Evolutionary conservation across 2,329 filamentous ascomycete genomes (phyloP), one percentile per base, ranked within the genome.

Genomic region (Chrysosporium keratinophilum): DNA sequence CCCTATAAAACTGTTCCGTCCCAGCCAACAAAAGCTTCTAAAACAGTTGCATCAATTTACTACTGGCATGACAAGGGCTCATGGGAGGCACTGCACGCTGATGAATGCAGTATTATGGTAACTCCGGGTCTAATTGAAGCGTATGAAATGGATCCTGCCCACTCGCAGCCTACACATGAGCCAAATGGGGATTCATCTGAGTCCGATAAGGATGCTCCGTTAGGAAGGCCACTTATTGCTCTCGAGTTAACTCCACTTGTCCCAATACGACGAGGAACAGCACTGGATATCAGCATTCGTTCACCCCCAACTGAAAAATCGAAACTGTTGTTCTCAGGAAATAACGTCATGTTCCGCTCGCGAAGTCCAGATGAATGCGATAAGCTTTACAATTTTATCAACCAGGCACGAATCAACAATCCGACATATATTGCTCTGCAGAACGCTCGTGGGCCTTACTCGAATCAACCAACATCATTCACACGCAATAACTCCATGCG

Each of bases 211-310:
- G 33, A 3, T 17, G 14, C 35, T 19, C 17, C 52, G 3, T 31
- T 11, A 19, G 39, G 64, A 59, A 72, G 74, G 54, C 81, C 80
- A 33, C 69, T 84, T 33, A 69, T 84, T 56, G 86, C 85, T 5
- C 79, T 96, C 34, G 88, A 95, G 64, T 80, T 98, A 41, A 97
- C 91, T 0, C 93, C 93, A 0, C 76, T 95, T 37, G 91, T 97
- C 6, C 85, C 90, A 60, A 83, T 97, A 57, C 82, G 91, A 58
- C 85, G 91, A 63, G 93, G 90, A 62, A 98, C 89, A 19, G 87
- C 87, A 2, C 80, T 98, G 33, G 93, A 98, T 67, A 87, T 98
- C 52, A 93, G 94, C 60, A 88, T 98, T 59, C 85, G 89, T 48
- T 96, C 91, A 5, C 88, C 88, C 1, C 85, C 90, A 23, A 85